Conservation (phyloP, 1,284 basidiomycete species). For the Chondrostereum purpureum region DNA sequence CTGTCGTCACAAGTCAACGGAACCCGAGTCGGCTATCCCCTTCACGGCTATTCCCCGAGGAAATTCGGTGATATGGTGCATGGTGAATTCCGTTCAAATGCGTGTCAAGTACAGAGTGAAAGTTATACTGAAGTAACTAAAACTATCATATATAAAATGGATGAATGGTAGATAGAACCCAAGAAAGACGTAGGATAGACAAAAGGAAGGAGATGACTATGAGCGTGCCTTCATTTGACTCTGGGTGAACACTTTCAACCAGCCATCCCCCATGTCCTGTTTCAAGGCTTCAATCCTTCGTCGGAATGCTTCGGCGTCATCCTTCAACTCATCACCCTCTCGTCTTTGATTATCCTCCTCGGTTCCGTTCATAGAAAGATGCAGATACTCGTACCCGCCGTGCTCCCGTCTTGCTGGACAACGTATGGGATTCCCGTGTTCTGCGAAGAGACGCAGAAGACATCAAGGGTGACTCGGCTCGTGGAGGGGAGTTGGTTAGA, state of each 20-base stretch:
- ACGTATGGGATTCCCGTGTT: slow-evolving; percentile 21
- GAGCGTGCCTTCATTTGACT: slow-evolving; percentile 26
- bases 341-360: slow-evolving; percentile 24
- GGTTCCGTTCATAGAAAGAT: slow-evolving; percentile 52
- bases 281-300: slow-evolving; percentile 74
- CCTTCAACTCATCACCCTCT: slow-evolving; percentile 30
- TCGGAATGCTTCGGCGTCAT: slow-evolving; percentile 63
- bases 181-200: background rate
- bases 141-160: too few relatives aligned
- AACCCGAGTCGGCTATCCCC: background rate
- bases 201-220: background rate
- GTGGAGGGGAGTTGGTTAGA: background rate
- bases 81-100: too few relatives aligned
- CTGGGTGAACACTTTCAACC: slow-evolving; percentile 80
- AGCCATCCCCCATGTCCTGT: slow-evolving; percentile 81
- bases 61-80: too few relatives aligned
- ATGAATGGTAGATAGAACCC: too few relatives aligned
- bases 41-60: too few relatives aligned
- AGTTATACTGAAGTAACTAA: too few relatives aligned
- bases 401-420: slow-evolving; percentile 31
- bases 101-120: too few relatives aligned
- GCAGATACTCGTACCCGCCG: slow-evolving; percentile 50
- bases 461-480: slow-evolving; percentile 4
- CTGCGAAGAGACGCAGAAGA: slow-evolving; percentile 11
- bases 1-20: slow-evolving; percentile 1